Evolutionary conservation across 2,329 filamentous ascomycete genomes (phyloP), one percentile per base, ranked within the genome.

Genomic region (Sclerotinia minor): DNA sequence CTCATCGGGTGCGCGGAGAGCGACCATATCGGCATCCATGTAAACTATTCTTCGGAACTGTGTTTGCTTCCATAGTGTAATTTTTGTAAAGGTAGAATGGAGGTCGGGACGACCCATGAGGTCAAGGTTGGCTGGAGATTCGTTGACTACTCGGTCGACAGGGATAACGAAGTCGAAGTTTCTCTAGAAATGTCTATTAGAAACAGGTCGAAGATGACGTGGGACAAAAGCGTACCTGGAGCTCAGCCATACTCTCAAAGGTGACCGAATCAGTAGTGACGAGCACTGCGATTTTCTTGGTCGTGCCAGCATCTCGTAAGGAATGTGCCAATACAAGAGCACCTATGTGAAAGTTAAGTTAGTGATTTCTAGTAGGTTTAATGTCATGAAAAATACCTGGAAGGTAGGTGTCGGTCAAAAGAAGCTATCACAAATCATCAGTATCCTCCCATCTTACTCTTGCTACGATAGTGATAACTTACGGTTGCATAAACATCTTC

Each of bases 21-120:
- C 92, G n/a, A 99, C 90, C 52, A 97, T 87, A 76, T 99, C 95
- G 70, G 94, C 91, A 77, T 99, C 95, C 71, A 99, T 84, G 79
- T 98, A 99, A 68, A 99, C 91, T 67, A 99, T 92, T 80, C 90
- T 94, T 72, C 89, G 87, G 79, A 94, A 99, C 76, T 97, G 92
- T 3, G 87, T 89, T 79, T 94, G 91, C 72, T 89, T 91, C 95
- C 95, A 99, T 24, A 99, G 84, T 72, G 92, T 89, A 79, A 99
- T 94, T 82, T 99, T 99, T 73, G 95, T 98, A 77, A 98, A 98
- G 71, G 94, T 91, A 38, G 93, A 94, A 76, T 94, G 89, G 63
- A 99, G 84, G 76, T 99, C 95, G 71, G 89, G 86, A 65, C 95
- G 91, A 77, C 93, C 89, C 94, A 99, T 97, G 67, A 98, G 85